A percentile compares a stretch with the other conserved stretches of the same genome.
phyloP scores from a whole-genome alignment of 352 stramenopile species.

The Phytophthora lateralis region DNA sequence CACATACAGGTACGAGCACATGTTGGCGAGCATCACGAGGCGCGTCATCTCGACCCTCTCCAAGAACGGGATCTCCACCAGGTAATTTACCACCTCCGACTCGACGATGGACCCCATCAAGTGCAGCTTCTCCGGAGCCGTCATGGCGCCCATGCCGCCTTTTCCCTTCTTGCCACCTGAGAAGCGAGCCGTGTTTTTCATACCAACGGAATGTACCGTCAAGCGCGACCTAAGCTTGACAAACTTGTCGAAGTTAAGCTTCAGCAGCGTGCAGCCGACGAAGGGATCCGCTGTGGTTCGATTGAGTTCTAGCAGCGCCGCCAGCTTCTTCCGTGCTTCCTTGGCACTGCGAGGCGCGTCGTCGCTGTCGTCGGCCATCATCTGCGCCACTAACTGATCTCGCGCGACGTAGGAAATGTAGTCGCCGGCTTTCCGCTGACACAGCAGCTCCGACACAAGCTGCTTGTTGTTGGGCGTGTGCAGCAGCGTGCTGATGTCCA shows the following conservation, averaged over 20 bases:
- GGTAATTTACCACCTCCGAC: slow-evolving; percentile 69
- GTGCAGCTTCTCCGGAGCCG: slow-evolving; percentile 63
- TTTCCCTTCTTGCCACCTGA: slow-evolving; percentile 36
- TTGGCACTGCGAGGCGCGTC: slow-evolving; percentile 24
- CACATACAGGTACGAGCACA: slow-evolving; percentile 75
- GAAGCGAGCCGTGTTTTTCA: slow-evolving; percentile 63
- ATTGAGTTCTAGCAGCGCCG: slow-evolving; percentile 65
- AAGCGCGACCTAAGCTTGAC: slow-evolving; percentile 41
- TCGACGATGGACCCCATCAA: slow-evolving; percentile 69
- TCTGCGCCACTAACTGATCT: slow-evolving; percentile 51
- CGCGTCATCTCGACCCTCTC: slow-evolving; percentile 62
- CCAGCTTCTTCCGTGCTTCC: slow-evolving; percentile 51
- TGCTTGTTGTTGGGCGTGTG: slow-evolving; percentile 49
- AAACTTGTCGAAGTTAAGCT: slow-evolving; percentile 61
- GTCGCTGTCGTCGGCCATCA: slow-evolving; percentile 41
- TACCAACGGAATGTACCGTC: slow-evolving; percentile 24
- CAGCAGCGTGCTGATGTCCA: slow-evolving; percentile 63
- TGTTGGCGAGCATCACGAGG: slow-evolving; percentile 63
- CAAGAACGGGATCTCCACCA: slow-evolving; percentile 72
- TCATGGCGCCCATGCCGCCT: slow-evolving; percentile 32
- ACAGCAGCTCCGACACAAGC: slow-evolving; percentile 59
- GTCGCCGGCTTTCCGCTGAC: slow-evolving; percentile 57
- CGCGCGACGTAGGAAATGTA: slow-evolving; percentile 62
- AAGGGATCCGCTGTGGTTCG: slow-evolving; percentile 57
- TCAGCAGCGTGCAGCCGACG: slow-evolving; percentile 61